Evolutionary conservation across 2,329 filamentous ascomycete genomes (phyloP).

Genomic region (Huntiella decipiens): DNA sequence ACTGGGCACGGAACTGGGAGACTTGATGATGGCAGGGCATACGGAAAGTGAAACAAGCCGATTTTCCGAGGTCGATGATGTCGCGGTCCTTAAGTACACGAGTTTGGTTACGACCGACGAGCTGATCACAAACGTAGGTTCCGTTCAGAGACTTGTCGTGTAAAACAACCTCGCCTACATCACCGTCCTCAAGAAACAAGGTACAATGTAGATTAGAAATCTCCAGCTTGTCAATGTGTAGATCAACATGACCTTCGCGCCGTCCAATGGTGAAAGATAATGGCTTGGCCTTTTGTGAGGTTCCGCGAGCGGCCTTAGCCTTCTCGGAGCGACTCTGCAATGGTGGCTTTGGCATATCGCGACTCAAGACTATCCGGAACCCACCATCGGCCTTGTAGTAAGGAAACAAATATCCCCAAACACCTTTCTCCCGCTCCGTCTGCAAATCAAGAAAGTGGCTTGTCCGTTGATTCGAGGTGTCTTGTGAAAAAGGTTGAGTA

Average conservation of each 20-base stretch:
- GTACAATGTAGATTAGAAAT: constrained; percentile 61
- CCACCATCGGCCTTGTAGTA: constrained; percentile 45
- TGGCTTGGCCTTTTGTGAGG: constrained; percentile 19
- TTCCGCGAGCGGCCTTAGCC: constrained; percentile 18
- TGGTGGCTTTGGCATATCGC: constrained; percentile 42
- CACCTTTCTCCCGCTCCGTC: constrained; percentile 64
- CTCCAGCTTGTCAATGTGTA: constrained; percentile 47
- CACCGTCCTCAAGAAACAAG: constrained; percentile 43
- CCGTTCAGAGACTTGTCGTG: constrained; percentile 94
- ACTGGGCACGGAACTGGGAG: constrained; percentile 68
- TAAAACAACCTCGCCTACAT: constrained; percentile 43
- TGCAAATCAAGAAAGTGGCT: constrained; percentile 40
- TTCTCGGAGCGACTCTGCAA: constrained; percentile 19
- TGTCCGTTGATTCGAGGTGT: constrained; percentile 22
- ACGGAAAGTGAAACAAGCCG: constrained; percentile 75
- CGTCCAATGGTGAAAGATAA: constrained; percentile 9
- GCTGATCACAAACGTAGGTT: constrained; percentile 83
- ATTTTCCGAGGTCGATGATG: constrained; percentile 71
- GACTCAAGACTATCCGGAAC: constrained; percentile 52
- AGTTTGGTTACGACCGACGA: constrained; percentile 80
- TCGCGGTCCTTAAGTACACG: constrained; percentile 78
- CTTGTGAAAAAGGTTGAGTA: constrained; percentile 9
- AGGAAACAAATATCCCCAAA: constrained; percentile 90
- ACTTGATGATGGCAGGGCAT: constrained; percentile 50
- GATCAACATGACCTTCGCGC: constrained; percentile 26